A percentile compares a stretch with the other conserved stretches of the same genome.
phyloP scores from a whole-genome alignment of 805 yeast genomes.

The Geotrichum ghanense region DNA sequence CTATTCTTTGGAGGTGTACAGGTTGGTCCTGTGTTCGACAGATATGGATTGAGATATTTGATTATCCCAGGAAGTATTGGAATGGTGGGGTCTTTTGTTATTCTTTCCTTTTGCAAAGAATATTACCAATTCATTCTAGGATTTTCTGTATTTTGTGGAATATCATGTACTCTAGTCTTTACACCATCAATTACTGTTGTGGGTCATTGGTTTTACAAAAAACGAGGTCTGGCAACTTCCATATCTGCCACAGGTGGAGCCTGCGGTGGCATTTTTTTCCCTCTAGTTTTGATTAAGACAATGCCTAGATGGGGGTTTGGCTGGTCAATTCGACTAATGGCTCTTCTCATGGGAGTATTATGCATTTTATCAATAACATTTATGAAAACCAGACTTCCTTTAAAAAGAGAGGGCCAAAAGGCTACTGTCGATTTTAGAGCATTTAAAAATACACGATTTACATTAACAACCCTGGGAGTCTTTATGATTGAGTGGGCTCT shows the following conservation, averaged over 20 bases:
- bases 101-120: slow-evolving; percentile 36
- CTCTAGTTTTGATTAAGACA: slow-evolving; percentile 38
- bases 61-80: slow-evolving; percentile 35
- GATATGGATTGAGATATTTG: slow-evolving; percentile 39
- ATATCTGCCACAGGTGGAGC: slow-evolving; percentile 57
- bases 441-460: slow-evolving; percentile 19
- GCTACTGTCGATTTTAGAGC: slow-evolving; percentile 19
- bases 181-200: slow-evolving; percentile 45
- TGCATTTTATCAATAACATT: slow-evolving; percentile 25
- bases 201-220: slow-evolving; percentile 49
- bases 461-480: slow-evolving; percentile 20
- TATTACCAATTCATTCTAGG: slow-evolving; percentile 51
- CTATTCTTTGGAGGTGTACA: slow-evolving; percentile 26
- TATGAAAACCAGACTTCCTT: slow-evolving; percentile 21
- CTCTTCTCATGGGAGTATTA: slow-evolving; percentile 23
- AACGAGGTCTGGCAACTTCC: slow-evolving; percentile 51
- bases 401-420: not conserved
- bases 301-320: slow-evolving; percentile 41
- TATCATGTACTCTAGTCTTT: slow-evolving; percentile 34
- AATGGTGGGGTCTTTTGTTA: slow-evolving; percentile 38
- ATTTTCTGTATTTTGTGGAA: slow-evolving; percentile 42
- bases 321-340: slow-evolving; percentile 48
- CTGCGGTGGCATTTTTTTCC: slow-evolving; percentile 52
- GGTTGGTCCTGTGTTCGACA: slow-evolving; percentile 43
- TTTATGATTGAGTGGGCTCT: slow-evolving; percentile 39